phyloP scores from a whole-genome alignment of 2,329 filamentous ascomycete genomes.

The Phoma sp. region DNA sequence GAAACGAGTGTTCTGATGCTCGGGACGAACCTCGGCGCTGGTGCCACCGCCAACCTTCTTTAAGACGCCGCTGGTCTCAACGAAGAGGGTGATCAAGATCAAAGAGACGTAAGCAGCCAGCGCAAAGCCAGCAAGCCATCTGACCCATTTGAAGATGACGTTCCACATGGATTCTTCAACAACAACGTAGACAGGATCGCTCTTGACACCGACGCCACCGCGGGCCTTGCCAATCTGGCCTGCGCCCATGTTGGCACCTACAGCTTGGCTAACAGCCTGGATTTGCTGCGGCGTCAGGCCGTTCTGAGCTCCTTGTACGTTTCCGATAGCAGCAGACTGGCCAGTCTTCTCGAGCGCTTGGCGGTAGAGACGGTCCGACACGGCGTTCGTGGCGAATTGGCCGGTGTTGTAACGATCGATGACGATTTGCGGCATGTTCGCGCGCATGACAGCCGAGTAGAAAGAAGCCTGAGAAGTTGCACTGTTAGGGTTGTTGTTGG shows the following conservation, averaged over 20 bases:
- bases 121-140: conserved; percentile 80
- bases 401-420: conserved; percentile 88
- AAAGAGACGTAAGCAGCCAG: conserved; percentile 81
- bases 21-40: conserved; percentile 85
- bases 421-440: conserved; percentile 92
- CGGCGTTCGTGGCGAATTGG: conserved; percentile 79
- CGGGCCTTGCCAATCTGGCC: conserved; percentile 66
- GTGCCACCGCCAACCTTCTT: conserved; percentile 77
- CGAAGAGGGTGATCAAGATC: conserved; percentile 78
- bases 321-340: conserved; percentile 49
- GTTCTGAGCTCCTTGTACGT: conserved; percentile 20
- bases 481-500: conserved; percentile 89
- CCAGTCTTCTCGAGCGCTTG: conserved; percentile 73
- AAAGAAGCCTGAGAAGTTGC: conserved; percentile 90
- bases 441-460: conserved; percentile 87
- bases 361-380: conserved; percentile 79
- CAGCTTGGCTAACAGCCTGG: conserved; percentile 81
- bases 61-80: conserved; percentile 80
- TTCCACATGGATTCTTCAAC: conserved; percentile 87
- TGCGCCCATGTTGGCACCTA: conserved; percentile 74
- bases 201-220: conserved; percentile 73
- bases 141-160: conserved; percentile 87
- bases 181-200: conserved; percentile 90
- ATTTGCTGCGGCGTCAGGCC: conserved; percentile 66
- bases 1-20: conserved; percentile 91